A percentile compares a stretch with the other conserved stretches of the same genome.
These are phyloP conservation scores for Myriangium duriaei DNA, from an alignment of 2,329 filamentous ascomycete species.

Conservation along the genomic window DNA sequence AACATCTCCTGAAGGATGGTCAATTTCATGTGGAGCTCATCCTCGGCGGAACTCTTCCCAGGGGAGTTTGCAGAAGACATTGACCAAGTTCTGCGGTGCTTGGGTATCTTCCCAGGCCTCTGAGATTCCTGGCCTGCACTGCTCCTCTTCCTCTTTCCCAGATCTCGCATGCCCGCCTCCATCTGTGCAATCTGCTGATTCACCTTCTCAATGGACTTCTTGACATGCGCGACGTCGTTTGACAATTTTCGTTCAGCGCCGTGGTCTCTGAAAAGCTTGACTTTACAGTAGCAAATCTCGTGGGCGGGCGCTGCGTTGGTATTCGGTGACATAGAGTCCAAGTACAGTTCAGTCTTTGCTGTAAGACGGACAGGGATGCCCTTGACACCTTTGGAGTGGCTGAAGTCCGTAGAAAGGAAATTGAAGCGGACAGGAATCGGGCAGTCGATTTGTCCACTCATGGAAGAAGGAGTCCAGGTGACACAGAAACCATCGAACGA, in stretches of 20 bases:
- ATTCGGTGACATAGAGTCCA: conserved; percentile 34
- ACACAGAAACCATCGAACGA: conserved; percentile 94
- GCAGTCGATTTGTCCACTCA: conserved; percentile 59
- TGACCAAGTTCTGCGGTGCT: conserved; percentile 92
- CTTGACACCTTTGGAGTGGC: conserved; percentile 96
- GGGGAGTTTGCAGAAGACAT: conserved; percentile 57
- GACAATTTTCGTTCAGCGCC: conserved; percentile 89
- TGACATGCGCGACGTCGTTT: conserved; percentile 88
- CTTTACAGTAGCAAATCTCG: conserved; percentile 89
- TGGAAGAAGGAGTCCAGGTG: conserved; percentile 57
- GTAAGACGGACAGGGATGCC: conserved; percentile 90
- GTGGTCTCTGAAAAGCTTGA: conserved; percentile 93
- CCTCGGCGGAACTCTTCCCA: conserved; percentile 37
- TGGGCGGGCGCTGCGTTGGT: conserved; percentile 25
- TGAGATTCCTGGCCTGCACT: conserved; percentile 30
- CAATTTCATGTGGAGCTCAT: conserved; percentile 68
- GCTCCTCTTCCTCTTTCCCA: conserved; percentile 49
- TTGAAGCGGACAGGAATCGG: conserved; percentile 90
- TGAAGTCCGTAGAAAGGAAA: conserved; percentile 96
- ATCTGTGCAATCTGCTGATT: conserved; percentile 83
- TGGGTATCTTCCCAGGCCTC: conserved; percentile 66
- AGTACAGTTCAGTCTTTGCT: conserved; percentile 69
- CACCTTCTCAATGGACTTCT: conserved; percentile 91
- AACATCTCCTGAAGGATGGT: conserved; percentile 79
- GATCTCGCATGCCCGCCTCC: conserved; percentile 46